Conservation (phyloP, 1,284 basidiomycete genomes). For the Laetiporus sulphureus region DNA sequence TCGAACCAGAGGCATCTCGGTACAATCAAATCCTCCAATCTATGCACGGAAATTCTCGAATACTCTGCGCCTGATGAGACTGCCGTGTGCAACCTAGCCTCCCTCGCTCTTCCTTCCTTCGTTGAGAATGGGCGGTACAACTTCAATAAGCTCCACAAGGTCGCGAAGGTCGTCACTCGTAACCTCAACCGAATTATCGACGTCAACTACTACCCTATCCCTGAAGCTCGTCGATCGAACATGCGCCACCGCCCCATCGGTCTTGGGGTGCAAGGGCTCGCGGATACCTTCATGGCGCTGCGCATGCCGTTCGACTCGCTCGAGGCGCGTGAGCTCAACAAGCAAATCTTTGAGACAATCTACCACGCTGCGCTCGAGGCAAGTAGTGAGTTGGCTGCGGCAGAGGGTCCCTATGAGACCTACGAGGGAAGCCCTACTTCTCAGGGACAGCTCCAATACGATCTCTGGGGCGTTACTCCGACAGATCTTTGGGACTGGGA, state of each 20-base stretch:
- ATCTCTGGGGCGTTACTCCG: conserved; percentile 93
- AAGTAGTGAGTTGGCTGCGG: conserved; percentile 83
- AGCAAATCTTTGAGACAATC: conserved; percentile 98
- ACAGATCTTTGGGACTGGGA: conserved; percentile 96
- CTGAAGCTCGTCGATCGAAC: conserved; percentile 89
- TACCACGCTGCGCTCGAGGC: conserved; percentile 95
- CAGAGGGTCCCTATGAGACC: conserved; percentile 85
- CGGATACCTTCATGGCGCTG: conserved; percentile 97
- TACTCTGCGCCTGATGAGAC: conserved; percentile 98
- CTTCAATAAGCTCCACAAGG: conserved; percentile 93
- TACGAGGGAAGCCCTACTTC: conserved; percentile 90
- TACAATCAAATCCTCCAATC: conserved; percentile 98
- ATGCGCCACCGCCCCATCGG: conserved; percentile 98
- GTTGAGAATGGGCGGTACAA: conserved; percentile 76
- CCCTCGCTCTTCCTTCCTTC: conserved; percentile 90
- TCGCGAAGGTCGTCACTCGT: conserved; percentile 86
- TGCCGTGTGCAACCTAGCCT: conserved; percentile 98
- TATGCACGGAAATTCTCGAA: conserved; percentile 99
- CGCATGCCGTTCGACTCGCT: conserved; percentile 94
- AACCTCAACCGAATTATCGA: conserved; percentile 97
- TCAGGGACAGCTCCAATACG: conserved; percentile 88
- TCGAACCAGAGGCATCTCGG: conserved; percentile 99
- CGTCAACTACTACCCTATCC: conserved; percentile 90
- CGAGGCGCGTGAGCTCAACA: conserved; percentile 85
- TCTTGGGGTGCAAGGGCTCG: conserved; percentile 96